phyloP scores from a whole-genome alignment of 768 basidiomycete species.

The Phlebiopsis gigantea region DNA sequence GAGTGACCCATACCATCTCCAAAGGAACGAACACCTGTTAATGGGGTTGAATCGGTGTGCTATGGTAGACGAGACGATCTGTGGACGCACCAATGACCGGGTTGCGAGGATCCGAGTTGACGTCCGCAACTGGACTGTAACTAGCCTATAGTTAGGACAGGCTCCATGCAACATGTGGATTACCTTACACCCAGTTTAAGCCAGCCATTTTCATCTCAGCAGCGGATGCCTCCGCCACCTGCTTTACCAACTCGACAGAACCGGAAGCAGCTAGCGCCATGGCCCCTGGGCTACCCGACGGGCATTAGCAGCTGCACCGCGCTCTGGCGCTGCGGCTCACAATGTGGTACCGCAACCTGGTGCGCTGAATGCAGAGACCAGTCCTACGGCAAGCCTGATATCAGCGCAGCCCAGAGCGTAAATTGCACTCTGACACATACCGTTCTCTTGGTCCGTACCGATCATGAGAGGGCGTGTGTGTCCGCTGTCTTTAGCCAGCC shows the following conservation, averaged over 20 bases:
- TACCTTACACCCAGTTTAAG: constrained; percentile 61
- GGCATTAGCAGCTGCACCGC: neutral
- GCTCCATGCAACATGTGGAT: neutral
- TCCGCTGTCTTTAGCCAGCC: constrained; percentile 49
- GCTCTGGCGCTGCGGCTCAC: constrained; percentile 31
- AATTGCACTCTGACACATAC: constrained; percentile 24
- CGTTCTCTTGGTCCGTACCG: constrained; percentile 74
- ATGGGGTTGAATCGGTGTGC: neutral
- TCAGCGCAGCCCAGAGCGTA: too few relatives aligned
- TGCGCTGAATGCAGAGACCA: constrained; percentile 61
- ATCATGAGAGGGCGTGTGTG: constrained; percentile 55
- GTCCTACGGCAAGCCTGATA: constrained; percentile 35
- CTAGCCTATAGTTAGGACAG: constrained; percentile 2
- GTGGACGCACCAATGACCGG: constrained; percentile 62
- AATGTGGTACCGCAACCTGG: constrained; percentile 57
- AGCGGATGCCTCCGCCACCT: constrained; percentile 46
- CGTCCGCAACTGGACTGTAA: constrained; percentile 61
- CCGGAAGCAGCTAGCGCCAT: constrained; percentile 63
- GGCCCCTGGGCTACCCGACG: constrained; percentile 52
- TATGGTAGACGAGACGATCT: too few relatives aligned
- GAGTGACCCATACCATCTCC: constrained; percentile 46
- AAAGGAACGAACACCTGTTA: constrained; percentile 60
- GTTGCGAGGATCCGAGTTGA: constrained; percentile 65
- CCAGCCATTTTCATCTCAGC: constrained; percentile 54
- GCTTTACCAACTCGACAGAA: constrained; percentile 38